A percentile compares a stretch with the other conserved stretches of the same genome.
phyloP scores from a whole-genome alignment of 306 rosid species.

The Sesbania bispinosa region DNA sequence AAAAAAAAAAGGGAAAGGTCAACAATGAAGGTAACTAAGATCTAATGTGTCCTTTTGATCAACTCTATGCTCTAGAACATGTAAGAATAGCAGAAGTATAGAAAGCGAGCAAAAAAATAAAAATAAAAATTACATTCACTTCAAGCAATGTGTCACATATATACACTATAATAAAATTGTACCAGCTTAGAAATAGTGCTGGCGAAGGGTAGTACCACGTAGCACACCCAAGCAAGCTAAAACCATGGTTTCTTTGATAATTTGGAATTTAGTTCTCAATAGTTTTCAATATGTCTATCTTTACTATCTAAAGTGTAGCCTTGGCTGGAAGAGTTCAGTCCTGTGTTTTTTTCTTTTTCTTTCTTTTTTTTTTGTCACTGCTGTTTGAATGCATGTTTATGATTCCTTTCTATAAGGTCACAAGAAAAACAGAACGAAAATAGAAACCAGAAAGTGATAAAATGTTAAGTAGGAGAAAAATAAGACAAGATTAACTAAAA shows the following conservation, averaged over 20 bases:
- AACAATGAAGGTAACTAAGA: not conserved
- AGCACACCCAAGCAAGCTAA: not conserved
- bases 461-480: too few species aligned
- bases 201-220: not conserved
- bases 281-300: not conserved
- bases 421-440: not conserved
- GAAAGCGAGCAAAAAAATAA: not conserved
- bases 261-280: not conserved
- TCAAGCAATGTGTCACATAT: constrained; percentile 13
- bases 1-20: not conserved
- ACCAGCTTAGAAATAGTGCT: not conserved
- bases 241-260: not conserved
- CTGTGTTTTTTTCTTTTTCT: too few species aligned
- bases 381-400: not conserved
- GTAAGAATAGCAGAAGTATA: not conserved
- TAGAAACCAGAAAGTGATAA: not conserved
- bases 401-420: not conserved
- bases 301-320: not conserved
- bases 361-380: too few species aligned
- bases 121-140: not conserved
- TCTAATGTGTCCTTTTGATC: not conserved
- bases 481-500: too few species aligned
- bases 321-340: not conserved
- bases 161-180: not conserved
- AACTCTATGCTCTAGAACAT: not conserved